phyloP scores from a whole-genome alignment of 495 filamentous ascomycete genomes.

The Lophium mytilinum region DNA sequence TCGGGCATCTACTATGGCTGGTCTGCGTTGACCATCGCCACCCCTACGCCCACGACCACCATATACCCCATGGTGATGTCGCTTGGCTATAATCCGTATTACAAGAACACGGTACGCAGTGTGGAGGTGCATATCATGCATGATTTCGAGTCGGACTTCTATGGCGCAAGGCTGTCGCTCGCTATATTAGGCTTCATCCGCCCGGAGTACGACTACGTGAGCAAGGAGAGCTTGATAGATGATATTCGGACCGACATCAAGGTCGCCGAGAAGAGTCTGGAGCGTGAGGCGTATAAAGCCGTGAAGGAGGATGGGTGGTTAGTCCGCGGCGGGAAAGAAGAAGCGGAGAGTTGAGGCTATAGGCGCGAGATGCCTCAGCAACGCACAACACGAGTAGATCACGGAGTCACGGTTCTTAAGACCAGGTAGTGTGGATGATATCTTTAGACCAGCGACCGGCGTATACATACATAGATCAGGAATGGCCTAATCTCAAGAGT shows the following conservation, averaged over 20 bases:
- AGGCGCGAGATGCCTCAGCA: too few relatives aligned
- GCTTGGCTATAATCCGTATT: constrained; percentile 24
- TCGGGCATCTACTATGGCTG: constrained; percentile 91
- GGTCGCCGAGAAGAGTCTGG: constrained; percentile 68
- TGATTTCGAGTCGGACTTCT: constrained; percentile 69
- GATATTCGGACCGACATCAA: constrained; percentile 86
- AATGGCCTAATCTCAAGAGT: too few relatives aligned
- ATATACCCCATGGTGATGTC: constrained; percentile 85
- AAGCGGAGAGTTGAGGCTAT: background rate
- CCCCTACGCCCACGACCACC: constrained; percentile 3
- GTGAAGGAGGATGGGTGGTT: constrained; percentile 44
- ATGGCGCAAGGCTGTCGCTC: constrained; percentile 67
- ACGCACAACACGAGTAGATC: too few relatives aligned
- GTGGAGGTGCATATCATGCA: constrained; percentile 87
- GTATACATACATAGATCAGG: too few relatives aligned
- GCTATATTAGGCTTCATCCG: constrained; percentile 80
- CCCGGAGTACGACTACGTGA: constrained; percentile 80
- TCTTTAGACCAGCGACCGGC: too few relatives aligned
- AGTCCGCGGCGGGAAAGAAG: constrained; percentile 22
- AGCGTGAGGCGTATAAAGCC: constrained; percentile 54
- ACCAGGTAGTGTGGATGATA: too few relatives aligned
- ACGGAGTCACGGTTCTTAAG: too few relatives aligned
- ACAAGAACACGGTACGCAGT: constrained; percentile 9
- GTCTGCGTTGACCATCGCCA: constrained; percentile 48
- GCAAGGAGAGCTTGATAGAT: constrained; percentile 69